Percentiles rank a stretch among this genome's conserved stretches.
These are phyloP conservation scores for Claviceps purpurea DNA, from an alignment of 2,329 filamentous ascomycete species.

Conservation along the genomic window DNA sequence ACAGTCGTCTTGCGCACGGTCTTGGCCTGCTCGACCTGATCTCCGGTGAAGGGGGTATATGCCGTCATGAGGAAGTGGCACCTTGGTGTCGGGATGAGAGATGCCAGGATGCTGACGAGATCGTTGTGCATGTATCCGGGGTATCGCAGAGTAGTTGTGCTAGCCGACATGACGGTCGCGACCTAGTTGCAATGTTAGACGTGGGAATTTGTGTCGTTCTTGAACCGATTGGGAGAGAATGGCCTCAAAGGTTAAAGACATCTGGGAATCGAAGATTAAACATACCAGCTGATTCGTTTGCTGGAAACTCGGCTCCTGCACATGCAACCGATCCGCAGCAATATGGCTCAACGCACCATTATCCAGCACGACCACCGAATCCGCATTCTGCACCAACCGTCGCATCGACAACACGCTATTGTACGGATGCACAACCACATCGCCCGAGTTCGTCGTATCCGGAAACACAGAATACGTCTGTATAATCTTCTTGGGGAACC, in stretches of 20 bases:
- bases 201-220: neutral
- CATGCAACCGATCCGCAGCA: conserved; percentile 84
- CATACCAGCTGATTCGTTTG: conserved; percentile 88
- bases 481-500: conserved; percentile 97
- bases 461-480: conserved; percentile 99
- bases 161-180: conserved; percentile 96
- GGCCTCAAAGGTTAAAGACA: too few relatives aligned
- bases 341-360: conserved; percentile 91
- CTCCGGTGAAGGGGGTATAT: conserved; percentile 93
- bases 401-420: conserved; percentile 91
- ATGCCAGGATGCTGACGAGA: conserved; percentile 90
- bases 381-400: conserved; percentile 84
- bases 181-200: conserved; percentile 31
- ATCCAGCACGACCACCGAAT: conserved; percentile 93
- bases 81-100: conserved; percentile 86
- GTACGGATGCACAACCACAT: conserved; percentile 96
- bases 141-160: conserved; percentile 90
- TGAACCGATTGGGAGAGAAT: too few relatives aligned
- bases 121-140: conserved; percentile 99
- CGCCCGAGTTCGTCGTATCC: conserved; percentile 71
- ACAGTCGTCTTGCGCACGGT: conserved; percentile 97
- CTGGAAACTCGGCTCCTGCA: conserved; percentile 89
- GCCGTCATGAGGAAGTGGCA: conserved; percentile 98
- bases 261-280: neutral
- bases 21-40: conserved; percentile 93